Evolutionary conservation across 352 stramenopile species (phyloP).

Genomic region (Globisporangium cederbergense): DNA sequence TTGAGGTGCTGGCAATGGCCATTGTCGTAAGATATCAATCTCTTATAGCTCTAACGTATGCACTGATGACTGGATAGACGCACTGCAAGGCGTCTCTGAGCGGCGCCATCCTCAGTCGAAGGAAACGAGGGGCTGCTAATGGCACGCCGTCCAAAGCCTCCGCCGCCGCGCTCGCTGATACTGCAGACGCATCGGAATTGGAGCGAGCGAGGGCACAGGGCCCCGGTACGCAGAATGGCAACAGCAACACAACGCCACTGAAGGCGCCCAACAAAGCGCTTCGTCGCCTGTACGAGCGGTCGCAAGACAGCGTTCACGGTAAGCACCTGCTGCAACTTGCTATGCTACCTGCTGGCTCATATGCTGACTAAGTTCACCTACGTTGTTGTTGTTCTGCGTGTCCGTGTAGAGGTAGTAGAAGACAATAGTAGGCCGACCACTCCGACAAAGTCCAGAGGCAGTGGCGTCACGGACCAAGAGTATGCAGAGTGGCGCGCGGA

Average conservation of each 20-base stretch:
- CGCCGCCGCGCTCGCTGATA: slow-evolving; percentile 10
- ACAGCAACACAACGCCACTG: not conserved
- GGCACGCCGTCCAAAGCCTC: slow-evolving; percentile 5
- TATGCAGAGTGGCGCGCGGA: slow-evolving; percentile 12
- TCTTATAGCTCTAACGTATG: not conserved
- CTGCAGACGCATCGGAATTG: not conserved
- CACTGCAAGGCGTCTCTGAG: slow-evolving; percentile 44
- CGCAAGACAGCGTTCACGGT: slow-evolving; percentile 4
- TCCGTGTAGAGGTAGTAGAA: not conserved
- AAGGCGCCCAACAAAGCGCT: slow-evolving; percentile 11
- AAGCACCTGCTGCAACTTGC: not conserved
- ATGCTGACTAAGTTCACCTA: not conserved
- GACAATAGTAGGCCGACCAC: not conserved
- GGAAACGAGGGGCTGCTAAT: slow-evolving; percentile 19
- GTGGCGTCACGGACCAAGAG: not conserved
- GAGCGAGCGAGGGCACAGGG: not conserved
- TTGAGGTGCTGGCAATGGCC: not conserved
- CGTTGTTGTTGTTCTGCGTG: not conserved
- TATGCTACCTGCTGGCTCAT: not conserved
- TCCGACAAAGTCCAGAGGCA: not conserved
- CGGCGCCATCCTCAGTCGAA: slow-evolving; percentile 33
- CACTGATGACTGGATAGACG: slow-evolving; percentile 17
- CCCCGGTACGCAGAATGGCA: not conserved
- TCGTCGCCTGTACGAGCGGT: slow-evolving; percentile 10
- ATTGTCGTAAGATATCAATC: not conserved